phyloP scores from a whole-genome alignment of 139 green algal species.

The Gonium pectorale region DNA sequence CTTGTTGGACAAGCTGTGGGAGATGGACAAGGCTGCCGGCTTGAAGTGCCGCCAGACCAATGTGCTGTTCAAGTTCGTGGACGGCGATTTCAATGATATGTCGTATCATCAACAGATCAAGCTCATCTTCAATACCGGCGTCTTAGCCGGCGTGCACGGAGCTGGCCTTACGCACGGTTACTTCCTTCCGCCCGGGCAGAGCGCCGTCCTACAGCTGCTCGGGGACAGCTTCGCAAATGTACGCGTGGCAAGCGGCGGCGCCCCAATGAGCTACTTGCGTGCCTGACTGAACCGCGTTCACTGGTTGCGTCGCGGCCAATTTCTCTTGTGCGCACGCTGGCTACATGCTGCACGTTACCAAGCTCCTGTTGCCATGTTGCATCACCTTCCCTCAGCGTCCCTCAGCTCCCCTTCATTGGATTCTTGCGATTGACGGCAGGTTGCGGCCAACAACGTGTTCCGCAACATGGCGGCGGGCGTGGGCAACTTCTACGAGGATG shows the following conservation, averaged over 20 bases:
- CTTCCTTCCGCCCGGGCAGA: constrained; percentile 27
- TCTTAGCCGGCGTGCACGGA: constrained; percentile 38
- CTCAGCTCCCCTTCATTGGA: too few species aligned
- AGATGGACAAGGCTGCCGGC: background rate
- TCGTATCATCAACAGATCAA: constrained; percentile 27
- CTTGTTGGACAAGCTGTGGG: constrained; percentile 4
- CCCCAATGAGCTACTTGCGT: background rate
- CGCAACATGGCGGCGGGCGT: constrained; percentile 36
- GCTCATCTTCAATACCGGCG: constrained; percentile 23
- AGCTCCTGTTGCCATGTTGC: background rate
- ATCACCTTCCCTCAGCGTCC: background rate
- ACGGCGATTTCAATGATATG: constrained; percentile 44
- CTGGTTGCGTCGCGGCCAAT: too few species aligned
- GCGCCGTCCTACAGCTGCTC: constrained; percentile 40
- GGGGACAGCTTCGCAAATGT: constrained; percentile 30
- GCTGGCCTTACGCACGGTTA: constrained; percentile 39
- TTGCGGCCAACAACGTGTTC: constrained; percentile 45
- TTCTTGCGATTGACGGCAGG: too few species aligned
- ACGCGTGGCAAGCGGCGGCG: background rate
- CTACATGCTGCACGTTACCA: too few species aligned
- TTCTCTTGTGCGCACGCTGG: too few species aligned
- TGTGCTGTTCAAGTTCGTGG: constrained; percentile 32
- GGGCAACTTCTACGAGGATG: constrained; percentile 41
- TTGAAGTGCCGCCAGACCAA: constrained; percentile 13
- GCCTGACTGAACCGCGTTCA: too few species aligned